Evolutionary conservation across 2,329 filamentous ascomycete genomes (phyloP).

Genomic region (Colletotrichum scovillei): DNA sequence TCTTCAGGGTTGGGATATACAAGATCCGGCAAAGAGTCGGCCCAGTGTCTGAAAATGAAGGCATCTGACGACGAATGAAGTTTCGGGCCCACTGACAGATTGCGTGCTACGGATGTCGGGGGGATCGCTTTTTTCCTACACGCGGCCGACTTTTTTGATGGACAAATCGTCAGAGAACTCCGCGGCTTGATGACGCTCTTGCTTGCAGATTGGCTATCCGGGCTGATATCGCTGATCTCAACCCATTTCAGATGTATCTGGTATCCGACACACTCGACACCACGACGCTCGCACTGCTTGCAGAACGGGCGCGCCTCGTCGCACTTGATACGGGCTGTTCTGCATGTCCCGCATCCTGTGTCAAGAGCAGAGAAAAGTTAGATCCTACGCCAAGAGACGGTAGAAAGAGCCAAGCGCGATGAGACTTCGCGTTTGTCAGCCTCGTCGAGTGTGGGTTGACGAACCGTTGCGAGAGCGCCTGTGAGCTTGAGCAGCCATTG

Average conservation of each 20-base stretch:
- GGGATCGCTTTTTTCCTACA: not conserved
- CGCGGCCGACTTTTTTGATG: not conserved
- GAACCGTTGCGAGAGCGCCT: not conserved
- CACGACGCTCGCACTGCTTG: not conserved
- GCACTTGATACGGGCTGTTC: constrained; percentile 19
- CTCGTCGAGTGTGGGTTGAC: not conserved
- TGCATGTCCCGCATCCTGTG: constrained; percentile 15
- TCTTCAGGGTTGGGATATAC: constrained; percentile 22
- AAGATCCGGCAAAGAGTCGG: constrained; percentile 9
- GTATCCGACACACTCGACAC: constrained; percentile 23
- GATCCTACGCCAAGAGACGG: not conserved
- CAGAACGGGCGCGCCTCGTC: constrained; percentile 21
- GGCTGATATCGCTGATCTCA: constrained; percentile 2
- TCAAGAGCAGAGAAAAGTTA: not conserved
- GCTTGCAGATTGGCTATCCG: not conserved
- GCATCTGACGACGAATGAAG: constrained; percentile 13
- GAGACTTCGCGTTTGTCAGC: too few species aligned
- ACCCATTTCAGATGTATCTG: constrained; percentile 25
- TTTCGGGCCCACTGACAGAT: not conserved
- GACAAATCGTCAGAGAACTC: not conserved
- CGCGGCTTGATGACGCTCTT: constrained; percentile 9
- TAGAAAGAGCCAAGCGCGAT: too few species aligned
- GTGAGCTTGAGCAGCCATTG: not conserved
- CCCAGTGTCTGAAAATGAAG: constrained; percentile 28
- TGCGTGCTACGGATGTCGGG: not conserved